Base-by-base conservation (phyloP, 306 rosid species). In the Hylodesmum podocarpum region DNA sequence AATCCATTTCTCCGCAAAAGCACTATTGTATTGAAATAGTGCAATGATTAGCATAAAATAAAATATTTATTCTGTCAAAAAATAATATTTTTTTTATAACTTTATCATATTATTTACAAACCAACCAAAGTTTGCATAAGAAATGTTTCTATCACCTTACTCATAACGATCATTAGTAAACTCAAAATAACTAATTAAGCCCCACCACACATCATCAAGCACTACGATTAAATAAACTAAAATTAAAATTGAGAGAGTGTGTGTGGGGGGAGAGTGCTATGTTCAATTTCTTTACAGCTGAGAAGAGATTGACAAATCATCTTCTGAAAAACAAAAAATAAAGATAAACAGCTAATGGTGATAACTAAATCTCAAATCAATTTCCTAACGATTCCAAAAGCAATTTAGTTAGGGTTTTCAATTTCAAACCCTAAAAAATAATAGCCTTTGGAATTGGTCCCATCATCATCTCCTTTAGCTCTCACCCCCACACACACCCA, bases 361-460 rank as follows among this genome's bases (percentile, higher is more conserved):
- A 8, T 62, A 63, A 3, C 62, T 11, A 39, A 47, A 50, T 29
- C 75, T 40, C 65, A 72, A 68, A 80, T 71, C 68, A 78, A 80
- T 3, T 3, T 14, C 21, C 31, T 24, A 73, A 73, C 69, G 64
- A 80, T 65, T 33, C 39, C 43, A 16, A 33, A 55, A 66, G 2
- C 47, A 55, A 58, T 22, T 57, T 73, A 73, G 51, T 57, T 73
- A 73, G 51, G 75, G 51, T 80, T 65, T 70, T 51, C n/a, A 43
- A 19, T 44, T 31, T 69, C 63, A 62, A 62, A 49, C 54, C 68
- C 74, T 18, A 50, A 51, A 71, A 58, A 9, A 15, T 55, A 15
- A 29, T 69, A 2, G 44, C n/a, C 50, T 34, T 40, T 44, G 47
- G 27, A 58, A 57, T 31, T 78, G 66, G 67, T 55, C 77, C 29